A percentile compares a stretch with the other conserved stretches of the same genome.
Conservation (phyloP, 2,329 filamentous ascomycete species). For the Ascosphaera acerosa region DNA sequence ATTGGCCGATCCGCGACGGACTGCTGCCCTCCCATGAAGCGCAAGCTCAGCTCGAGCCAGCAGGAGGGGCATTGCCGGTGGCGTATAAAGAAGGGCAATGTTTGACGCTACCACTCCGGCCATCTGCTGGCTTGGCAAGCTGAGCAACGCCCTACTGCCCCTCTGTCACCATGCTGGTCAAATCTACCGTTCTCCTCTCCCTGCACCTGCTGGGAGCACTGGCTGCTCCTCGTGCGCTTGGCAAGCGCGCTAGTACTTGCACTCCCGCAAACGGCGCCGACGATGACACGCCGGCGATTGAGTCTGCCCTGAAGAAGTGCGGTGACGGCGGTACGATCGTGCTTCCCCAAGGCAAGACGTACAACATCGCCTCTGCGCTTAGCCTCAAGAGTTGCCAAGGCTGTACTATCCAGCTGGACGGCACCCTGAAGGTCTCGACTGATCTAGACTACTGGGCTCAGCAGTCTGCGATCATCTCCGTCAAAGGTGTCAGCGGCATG, state of each 20-base stretch:
- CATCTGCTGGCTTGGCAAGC: neutral
- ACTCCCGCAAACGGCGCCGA: conserved; percentile 11
- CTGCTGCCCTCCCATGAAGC: too few species aligned
- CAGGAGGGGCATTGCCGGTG: too few species aligned
- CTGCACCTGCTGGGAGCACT: neutral
- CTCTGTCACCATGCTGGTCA: neutral
- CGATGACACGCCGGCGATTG: conserved; percentile 22
- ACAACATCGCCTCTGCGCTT: conserved; percentile 20
- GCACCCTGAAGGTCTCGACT: conserved; percentile 16
- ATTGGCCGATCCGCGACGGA: too few species aligned
- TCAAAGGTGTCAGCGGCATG: conserved; percentile 15
- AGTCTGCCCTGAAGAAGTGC: conserved; percentile 17
- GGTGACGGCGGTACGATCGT: conserved; percentile 22
- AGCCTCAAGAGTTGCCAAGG: conserved; percentile 18
- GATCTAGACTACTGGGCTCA: conserved; percentile 20
- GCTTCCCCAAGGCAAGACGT: conserved; percentile 18
- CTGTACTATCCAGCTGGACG: conserved; percentile 25
- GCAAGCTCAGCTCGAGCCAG: too few species aligned
- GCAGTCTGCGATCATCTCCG: conserved; percentile 16
- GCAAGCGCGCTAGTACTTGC: conserved; percentile 8
- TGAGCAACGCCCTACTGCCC: too few species aligned
- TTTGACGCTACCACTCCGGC: neutral
- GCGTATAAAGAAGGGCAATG: too few species aligned
- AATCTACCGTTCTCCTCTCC: neutral
- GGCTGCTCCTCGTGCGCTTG: neutral